These are phyloP conservation scores for Plantago elongata DNA, from an alignment of 257 asterid genomes.

Conservation along the genomic window DNA sequence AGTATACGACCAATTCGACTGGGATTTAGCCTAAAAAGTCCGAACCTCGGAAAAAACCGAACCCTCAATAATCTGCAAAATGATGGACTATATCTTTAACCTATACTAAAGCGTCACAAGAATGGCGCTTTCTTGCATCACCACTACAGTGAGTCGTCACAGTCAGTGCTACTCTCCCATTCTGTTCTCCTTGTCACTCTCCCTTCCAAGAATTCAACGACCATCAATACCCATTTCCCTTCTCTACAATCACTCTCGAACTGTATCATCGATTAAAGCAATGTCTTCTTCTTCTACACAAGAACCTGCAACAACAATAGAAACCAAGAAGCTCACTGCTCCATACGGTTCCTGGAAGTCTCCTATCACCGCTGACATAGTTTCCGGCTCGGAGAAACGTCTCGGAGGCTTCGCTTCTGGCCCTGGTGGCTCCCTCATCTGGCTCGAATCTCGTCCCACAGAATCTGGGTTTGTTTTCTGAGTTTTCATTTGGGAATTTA, in stretches of 20 bases:
- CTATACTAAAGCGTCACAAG: neutral
- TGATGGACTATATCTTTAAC: too few relatives aligned
- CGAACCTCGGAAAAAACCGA: too few relatives aligned
- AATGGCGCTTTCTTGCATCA: constrained; percentile 32
- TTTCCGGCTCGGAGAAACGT: constrained; percentile 62
- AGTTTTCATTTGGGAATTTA: too few relatives aligned
- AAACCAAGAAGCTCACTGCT: constrained; percentile 41
- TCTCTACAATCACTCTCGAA: constrained; percentile 15
- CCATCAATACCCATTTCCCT: constrained; percentile 4
- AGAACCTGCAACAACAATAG: constrained; percentile 16
- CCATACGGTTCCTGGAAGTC: constrained; percentile 98
- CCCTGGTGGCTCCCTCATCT: constrained; percentile 59
- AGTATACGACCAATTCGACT: too few relatives aligned
- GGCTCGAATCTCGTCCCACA: constrained; percentile 80
- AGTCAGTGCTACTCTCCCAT: neutral
- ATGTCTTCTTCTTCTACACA: constrained; percentile 22
- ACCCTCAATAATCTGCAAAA: too few relatives aligned
- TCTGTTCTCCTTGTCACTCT: neutral
- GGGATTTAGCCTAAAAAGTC: too few relatives aligned
- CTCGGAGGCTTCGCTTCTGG: constrained; percentile 72
- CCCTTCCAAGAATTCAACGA: constrained; percentile 18
- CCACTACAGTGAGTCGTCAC: constrained; percentile 25
- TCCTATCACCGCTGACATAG: constrained; percentile 79
- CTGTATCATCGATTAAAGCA: constrained; percentile 15
- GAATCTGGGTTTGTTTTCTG: constrained; percentile 62